Percentiles rank a stretch among this genome's conserved stretches.
Conservation (phyloP, 106 monocot species). For the Phalaenopsis equestris region DNA sequence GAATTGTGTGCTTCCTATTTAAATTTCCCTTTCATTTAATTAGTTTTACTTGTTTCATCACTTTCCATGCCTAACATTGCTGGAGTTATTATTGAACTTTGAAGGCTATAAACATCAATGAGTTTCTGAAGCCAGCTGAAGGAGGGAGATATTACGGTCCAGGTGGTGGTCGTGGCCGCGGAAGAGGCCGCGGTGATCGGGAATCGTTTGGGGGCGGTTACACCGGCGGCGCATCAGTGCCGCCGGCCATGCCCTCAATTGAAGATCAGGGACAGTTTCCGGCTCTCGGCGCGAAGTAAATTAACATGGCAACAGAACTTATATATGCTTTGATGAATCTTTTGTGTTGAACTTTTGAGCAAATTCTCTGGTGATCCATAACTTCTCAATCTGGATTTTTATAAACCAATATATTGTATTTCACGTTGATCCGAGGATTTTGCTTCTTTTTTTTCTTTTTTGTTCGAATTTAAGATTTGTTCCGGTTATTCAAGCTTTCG, state of each 20-base stretch:
- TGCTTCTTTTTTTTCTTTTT: too few species aligned
- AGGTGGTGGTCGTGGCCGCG: conserved; percentile 28
- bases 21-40: too few species aligned
- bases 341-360: background rate
- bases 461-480: too few species aligned
- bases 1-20: too few species aligned
- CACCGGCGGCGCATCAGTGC: background rate
- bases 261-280: conserved; percentile 44
- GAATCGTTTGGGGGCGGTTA: conserved; percentile 15
- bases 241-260: conserved; percentile 18
- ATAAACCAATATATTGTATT: too few species aligned
- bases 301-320: background rate
- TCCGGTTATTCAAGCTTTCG: too few species aligned
- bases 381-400: background rate
- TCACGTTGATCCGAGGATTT: too few species aligned
- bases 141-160: conserved; percentile 25
- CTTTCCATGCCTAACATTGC: background rate
- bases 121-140: conserved; percentile 48
- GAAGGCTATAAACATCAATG: conserved; percentile 38
- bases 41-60: background rate
- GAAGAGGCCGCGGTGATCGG: conserved; percentile 27
- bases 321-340: background rate
- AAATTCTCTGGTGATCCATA: too few species aligned
- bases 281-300: conserved; percentile 36
- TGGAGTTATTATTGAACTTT: background rate